These are phyloP conservation scores for Wilcoxina mikolae DNA, from an alignment of 495 filamentous ascomycete species.

Conservation along the genomic window DNA sequence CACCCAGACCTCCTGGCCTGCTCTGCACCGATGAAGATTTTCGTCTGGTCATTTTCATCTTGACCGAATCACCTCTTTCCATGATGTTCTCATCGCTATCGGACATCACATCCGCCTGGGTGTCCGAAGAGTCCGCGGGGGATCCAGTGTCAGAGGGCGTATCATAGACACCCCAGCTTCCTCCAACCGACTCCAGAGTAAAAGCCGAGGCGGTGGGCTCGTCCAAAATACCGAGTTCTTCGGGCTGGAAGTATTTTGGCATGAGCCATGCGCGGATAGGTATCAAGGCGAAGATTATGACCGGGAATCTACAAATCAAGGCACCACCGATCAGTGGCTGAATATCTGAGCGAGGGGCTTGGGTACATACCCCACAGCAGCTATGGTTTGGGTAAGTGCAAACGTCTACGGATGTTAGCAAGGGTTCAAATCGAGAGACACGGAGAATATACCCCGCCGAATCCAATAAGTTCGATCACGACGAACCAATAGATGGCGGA, in stretches of 20 bases:
- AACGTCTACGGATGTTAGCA: slow-evolving; percentile 40
- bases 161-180: slow-evolving; percentile 41
- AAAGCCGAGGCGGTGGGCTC: slow-evolving; percentile 68
- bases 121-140: slow-evolving; percentile 9
- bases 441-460: slow-evolving; percentile 40
- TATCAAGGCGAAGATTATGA: slow-evolving; percentile 70
- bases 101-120: slow-evolving; percentile 7
- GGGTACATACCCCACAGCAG: slow-evolving; percentile 52
- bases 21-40: slow-evolving; percentile 11
- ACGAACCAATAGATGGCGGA: slow-evolving; percentile 63
- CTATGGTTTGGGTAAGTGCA: slow-evolving; percentile 90
- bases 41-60: slow-evolving; percentile 6
- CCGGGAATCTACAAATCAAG: slow-evolving; percentile 46
- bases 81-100: slow-evolving; percentile 28
- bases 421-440: not conserved
- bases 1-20: not conserved
- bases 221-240: slow-evolving; percentile 62
- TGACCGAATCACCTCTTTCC: slow-evolving; percentile 28
- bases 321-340: slow-evolving; percentile 1
- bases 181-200: slow-evolving; percentile 73
- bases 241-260: slow-evolving; percentile 49
- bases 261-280: slow-evolving; percentile 60
- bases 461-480: slow-evolving; percentile 58
- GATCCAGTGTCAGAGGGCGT: not conserved
- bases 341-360: not conserved